phyloP scores from a whole-genome alignment of 1,284 basidiomycete species.

The Trichosporon asahii region DNA sequence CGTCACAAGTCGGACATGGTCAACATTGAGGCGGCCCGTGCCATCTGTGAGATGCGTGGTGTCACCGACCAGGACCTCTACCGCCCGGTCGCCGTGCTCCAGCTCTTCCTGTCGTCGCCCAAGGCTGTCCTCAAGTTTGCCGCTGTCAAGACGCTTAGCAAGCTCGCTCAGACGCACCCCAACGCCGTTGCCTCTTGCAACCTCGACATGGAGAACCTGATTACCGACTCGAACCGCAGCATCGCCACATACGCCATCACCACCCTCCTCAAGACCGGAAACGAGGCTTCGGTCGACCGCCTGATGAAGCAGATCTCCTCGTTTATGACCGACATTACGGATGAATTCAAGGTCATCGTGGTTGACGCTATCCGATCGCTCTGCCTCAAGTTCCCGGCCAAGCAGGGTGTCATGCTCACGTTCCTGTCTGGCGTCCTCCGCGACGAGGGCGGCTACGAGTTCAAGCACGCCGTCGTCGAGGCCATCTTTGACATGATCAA shows the following conservation, averaged over 20 bases:
- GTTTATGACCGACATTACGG: slow-evolving; percentile 99
- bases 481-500: slow-evolving; percentile 99
- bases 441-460: slow-evolving; percentile 98
- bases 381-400: slow-evolving; percentile 96
- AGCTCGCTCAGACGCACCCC: slow-evolving; percentile 79
- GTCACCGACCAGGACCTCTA: slow-evolving; percentile 74
- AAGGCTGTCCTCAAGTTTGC: slow-evolving; percentile 95
- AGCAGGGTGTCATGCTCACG: slow-evolving; percentile 90
- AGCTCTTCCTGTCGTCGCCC: slow-evolving; percentile 88
- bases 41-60: slow-evolving; percentile 92
- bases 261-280: slow-evolving; percentile 97
- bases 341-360: slow-evolving; percentile 99
- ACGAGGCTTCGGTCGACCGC: slow-evolving; percentile 96
- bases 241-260: slow-evolving; percentile 99
- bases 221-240: slow-evolving; percentile 92
- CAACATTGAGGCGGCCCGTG: slow-evolving; percentile 96
- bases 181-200: slow-evolving; percentile 88
- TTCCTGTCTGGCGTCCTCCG: slow-evolving; percentile 91
- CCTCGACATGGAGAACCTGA: slow-evolving; percentile 94
- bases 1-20: slow-evolving; percentile 99
- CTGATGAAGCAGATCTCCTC: slow-evolving; percentile 99
- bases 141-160: slow-evolving; percentile 89
- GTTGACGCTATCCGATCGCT: slow-evolving; percentile 97
- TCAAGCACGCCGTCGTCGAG: slow-evolving; percentile 98
- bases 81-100: slow-evolving; percentile 84